Evolutionary conservation across 1,284 basidiomycete species (phyloP), one percentile per base, ranked within the genome.

Genomic region (Cutaneotrichosporon sp.): DNA sequence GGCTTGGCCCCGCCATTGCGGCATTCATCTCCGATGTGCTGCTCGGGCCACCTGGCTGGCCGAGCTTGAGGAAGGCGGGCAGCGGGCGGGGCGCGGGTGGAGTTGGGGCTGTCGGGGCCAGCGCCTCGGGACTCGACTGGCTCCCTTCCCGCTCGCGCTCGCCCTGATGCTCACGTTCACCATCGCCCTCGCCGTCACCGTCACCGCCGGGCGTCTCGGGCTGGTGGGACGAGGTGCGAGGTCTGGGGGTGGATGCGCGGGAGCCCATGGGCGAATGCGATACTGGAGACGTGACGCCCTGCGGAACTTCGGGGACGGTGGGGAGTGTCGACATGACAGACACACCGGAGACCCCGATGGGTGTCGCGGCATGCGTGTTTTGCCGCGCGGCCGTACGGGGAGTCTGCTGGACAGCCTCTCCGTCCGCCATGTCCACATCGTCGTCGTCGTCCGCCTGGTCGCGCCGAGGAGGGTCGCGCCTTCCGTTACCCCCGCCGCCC

Each of bases 401-500:
- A 4, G 53, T 53, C 11, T 45, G 27, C 35, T 50, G 46, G 5
- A 43, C 31, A 14, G 35, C 49, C 2, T 34, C 37, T 0, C 37
- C 45, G 37, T 46, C 46, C 3, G 45, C 38, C 27, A 42, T 45
- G 27, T 51, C 55, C 11, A 32, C 46, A 16, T 46, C 54, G 33
- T 48, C 46, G 44, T 57, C 51, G 52, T 52, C 47, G 11, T 50
- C 59, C 43, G 54, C 61, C 32, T 55, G 52, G 33, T 47, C 51
- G 31, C 38, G 43, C 7, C 42, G 46, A 19, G 27, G 35, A 3
- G n/a, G 41, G 19, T 49, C 49, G 11, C 51, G 43, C 27, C 53
- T 43, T 32, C 47, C 47, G 14, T 46, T 37, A 11, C 58, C 34
- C 14, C 54, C 51, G 16, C 59, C 59, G 2, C 58, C 55, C 29